Base-by-base conservation (phyloP, 1,284 basidiomycete genomes). In the Irpex lacteus region DNA sequence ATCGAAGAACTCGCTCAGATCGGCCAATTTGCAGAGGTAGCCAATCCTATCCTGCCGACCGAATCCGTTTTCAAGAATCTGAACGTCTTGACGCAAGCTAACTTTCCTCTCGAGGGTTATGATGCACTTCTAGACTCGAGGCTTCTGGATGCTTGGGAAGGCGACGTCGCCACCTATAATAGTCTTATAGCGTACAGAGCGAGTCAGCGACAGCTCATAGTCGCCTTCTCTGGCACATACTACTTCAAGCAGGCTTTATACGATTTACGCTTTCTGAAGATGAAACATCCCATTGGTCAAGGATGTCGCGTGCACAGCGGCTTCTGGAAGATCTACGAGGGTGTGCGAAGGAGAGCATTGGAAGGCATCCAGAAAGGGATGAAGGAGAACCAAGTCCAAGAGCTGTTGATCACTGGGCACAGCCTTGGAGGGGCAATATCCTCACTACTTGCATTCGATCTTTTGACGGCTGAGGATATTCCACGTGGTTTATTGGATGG, bases 291-390 rank as follows among this genome's bases (percentile, higher is more conserved):
- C 4, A 77, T 77, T 38, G 72, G 57, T 8, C 66, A 69, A 15
- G 79, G 78, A 1, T 70, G 64, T 52, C 61, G 62, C 13, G 81
- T 85, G 32, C 85, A 86, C 69, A 72, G 77, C 4, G 84, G 85
- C 2, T 85, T 86, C 67, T 86, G 82, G 82, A 71, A 73, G 19
- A 67, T 86, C 61, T 86, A 84, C 68, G 71, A 74, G 61, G 83
- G 83, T 5, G 72, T 83, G 4, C 74, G 73, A 65, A 26, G 62
- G 0, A 61, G 85, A 54, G 84, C 88, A 65, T 92, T 91, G 74
- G 88, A 91, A 64, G 80, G 82, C 61, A 85, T 94, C 62, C 76
- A 88, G 63, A 79, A 78, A 63, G 84, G 87, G 21, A 79, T 95
- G 49, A 85, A 83, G 63, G 83, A 87, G 64, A 78, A 78, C 57